phyloP scores from a whole-genome alignment of 768 basidiomycete genomes.

The Mycena rosella region DNA sequence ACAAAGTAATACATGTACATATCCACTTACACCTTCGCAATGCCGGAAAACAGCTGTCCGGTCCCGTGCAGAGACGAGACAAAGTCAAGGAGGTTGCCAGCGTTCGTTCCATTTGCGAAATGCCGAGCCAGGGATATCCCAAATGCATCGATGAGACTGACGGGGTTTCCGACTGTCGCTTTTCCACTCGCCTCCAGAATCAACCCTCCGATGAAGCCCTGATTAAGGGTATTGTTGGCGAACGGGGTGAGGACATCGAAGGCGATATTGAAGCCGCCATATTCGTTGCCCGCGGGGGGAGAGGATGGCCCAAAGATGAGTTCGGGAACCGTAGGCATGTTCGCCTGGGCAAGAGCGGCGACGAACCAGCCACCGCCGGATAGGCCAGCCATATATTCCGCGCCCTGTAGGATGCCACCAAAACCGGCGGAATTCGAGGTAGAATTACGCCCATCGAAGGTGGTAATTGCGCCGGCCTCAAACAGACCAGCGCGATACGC shows the following conservation, averaged over 20 bases:
- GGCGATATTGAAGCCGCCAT: constrained; percentile 52
- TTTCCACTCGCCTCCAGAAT: constrained; percentile 48
- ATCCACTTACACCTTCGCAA: constrained; percentile 49
- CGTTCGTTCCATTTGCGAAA: constrained; percentile 49
- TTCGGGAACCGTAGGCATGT: constrained; percentile 54
- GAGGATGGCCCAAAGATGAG: constrained; percentile 46
- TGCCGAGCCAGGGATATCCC: constrained; percentile 34
- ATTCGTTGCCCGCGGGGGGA: constrained; percentile 37
- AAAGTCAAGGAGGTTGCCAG: constrained; percentile 43
- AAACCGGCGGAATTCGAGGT: constrained; percentile 55
- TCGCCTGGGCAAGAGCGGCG: constrained; percentile 55
- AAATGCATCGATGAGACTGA: constrained; percentile 23
- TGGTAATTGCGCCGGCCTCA: constrained; percentile 60
- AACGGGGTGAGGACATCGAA: constrained; percentile 44
- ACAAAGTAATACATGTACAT: not conserved
- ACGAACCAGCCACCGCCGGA: constrained; percentile 57
- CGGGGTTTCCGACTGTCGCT: constrained; percentile 44
- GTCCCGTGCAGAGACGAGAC: constrained; percentile 46
- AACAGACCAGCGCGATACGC: constrained; percentile 67
- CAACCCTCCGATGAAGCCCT: constrained; percentile 38
- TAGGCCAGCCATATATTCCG: constrained; percentile 65
- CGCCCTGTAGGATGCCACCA: constrained; percentile 65
- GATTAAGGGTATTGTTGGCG: constrained; percentile 34
- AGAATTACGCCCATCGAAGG: constrained; percentile 61
- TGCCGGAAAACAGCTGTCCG: constrained; percentile 49